Conservation (phyloP, 306 rosid genomes). For the Inga laurina region DNA sequence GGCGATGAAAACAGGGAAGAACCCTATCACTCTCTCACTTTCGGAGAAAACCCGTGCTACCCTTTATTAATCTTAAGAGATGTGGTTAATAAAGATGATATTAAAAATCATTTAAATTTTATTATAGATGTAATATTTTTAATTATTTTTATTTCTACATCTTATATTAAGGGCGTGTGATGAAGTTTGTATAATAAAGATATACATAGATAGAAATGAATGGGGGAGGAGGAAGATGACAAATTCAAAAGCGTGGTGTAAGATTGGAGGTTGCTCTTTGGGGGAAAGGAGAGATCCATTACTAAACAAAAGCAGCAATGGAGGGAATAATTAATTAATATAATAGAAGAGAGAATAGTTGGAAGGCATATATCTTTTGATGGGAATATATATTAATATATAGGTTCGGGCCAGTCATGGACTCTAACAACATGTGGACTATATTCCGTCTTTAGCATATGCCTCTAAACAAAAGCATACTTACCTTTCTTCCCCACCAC, state of each 20-base stretch:
- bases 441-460: conserved; percentile 8
- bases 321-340: not conserved
- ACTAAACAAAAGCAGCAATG: conserved; percentile 44
- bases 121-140: no score
- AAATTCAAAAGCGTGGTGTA: not conserved
- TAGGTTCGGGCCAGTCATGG: not conserved
- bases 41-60: no score
- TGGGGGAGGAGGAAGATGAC: not conserved
- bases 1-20: no score
- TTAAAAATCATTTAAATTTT: no score
- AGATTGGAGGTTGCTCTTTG: not conserved
- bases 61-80: no score
- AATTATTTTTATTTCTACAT: no score
- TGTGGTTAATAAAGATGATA: no score
- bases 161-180: no score
- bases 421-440: not conserved
- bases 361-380: not conserved
- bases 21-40: no score
- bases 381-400: not conserved
- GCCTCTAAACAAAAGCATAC: conserved; percentile 30
- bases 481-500: conserved; percentile 22
- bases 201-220: no score
- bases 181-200: no score
- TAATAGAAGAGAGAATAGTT: not conserved
- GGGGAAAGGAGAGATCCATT: conserved; percentile 45